Percentiles rank a stretch among this genome's conserved stretches.
phyloP scores from a whole-genome alignment of 345 rosid genomes.

The Theobroma cacao region DNA sequence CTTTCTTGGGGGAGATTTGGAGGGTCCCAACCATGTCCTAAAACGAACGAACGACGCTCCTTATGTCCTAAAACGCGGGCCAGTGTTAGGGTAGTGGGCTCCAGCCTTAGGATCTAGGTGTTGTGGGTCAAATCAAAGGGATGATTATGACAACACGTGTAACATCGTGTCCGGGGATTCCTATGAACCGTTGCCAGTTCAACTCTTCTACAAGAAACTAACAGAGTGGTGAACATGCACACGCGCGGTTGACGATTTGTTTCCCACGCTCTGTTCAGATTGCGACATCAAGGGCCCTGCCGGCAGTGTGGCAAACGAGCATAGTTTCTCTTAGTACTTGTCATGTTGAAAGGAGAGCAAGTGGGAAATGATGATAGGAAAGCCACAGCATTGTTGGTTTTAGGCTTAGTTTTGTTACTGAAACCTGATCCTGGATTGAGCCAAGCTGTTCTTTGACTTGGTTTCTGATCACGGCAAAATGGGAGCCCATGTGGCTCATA shows the following conservation, averaged over 20 bases:
- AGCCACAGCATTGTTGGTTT: no score
- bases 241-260: not conserved
- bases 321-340: not conserved
- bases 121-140: not conserved
- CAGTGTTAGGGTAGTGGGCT: not conserved
- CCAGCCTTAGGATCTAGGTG: not conserved
- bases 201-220: not conserved
- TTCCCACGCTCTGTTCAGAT: not conserved
- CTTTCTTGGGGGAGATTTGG: not conserved
- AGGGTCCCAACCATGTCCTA: not conserved
- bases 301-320: not conserved
- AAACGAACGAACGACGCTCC: constrained; percentile 4
- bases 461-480: no score
- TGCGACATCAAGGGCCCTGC: not conserved
- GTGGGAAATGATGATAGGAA: no score
- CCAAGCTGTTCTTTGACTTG: no score
- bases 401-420: not conserved
- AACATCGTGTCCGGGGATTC: not conserved
- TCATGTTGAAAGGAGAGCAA: not conserved
- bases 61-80: not conserved
- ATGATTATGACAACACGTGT: not conserved
- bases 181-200: not conserved
- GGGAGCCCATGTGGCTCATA: not conserved
- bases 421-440: not conserved
- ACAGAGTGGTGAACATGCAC: no score